Evolutionary conservation across 2,329 filamentous ascomycete genomes (phyloP), one percentile per base, ranked within the genome.

Genomic region (Sclerotinia nivalis): DNA sequence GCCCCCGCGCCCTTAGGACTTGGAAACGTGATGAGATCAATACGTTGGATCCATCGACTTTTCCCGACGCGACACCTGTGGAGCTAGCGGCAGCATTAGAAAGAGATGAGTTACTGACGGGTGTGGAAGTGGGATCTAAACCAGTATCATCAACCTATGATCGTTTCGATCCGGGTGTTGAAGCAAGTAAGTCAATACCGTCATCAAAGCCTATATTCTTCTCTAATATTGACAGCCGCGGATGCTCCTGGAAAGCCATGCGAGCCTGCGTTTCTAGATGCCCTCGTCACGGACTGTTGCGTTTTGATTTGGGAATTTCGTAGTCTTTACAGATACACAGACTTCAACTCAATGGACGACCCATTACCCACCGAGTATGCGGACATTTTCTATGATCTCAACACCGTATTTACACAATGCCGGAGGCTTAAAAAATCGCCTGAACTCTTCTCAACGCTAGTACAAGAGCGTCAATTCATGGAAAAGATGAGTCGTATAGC

Each of bases 321-420:
- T 15, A n/a, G 31, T 31, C 40, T 62, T 62, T 34, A 62, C 25
- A 45, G 25, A 31, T 28, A 47, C 31, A 45, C 60, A 62, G 47
- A 31, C 7, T 47, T 40, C n/a, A 28, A 40, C 12, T 22, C n/a
- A 22, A 43, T 62, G 20, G 47, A 62, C n/a, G 56, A 69, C 7
- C 37, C 45, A 31, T n/a, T 69, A 49, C 31, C 66, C 6, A 37
- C 60, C 6, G 28, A 31, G 22, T 47, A 28, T 37, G 61, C 34
- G 34, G 55, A 28, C 6, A 62, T 69, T 61, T 49, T 60, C 45
- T 45, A 67, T 43, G 28, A 43, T 54, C 64, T 67, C 37, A 31
- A 10, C 52, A 43, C 37, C 47, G 69, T 71, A 22, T 56, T 69
- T 55, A 20, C 67, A 22, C 52, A 71, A 62, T 71, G 68, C 55